A percentile compares a stretch with the other conserved stretches of the same genome.
phyloP scores from a whole-genome alignment of 164 flowering plant species.

The Tetracentron sinense region DNA sequence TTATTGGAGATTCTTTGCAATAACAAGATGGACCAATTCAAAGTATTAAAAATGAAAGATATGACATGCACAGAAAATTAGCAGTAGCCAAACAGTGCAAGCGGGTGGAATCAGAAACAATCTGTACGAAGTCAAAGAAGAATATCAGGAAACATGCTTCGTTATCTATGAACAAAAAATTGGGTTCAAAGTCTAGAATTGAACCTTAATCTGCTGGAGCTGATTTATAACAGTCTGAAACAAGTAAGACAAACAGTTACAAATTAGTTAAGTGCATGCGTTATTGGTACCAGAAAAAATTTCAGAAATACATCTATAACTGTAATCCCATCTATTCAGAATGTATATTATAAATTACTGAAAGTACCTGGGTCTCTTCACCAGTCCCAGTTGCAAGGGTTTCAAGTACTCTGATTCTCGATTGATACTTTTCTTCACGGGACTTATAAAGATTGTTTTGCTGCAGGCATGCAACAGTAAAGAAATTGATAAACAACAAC shows the following conservation, averaged over 20 bases:
- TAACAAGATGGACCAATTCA: neutral
- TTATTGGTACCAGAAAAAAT: neutral
- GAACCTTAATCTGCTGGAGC: constrained; percentile 73
- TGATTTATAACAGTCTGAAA: constrained; percentile 58
- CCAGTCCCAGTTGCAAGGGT: constrained; percentile 71
- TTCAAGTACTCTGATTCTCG: constrained; percentile 69
- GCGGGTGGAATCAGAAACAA: neutral
- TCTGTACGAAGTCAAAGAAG: neutral
- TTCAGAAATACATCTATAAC: neutral
- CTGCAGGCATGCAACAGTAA: constrained; percentile 41
- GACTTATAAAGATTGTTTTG: constrained; percentile 65
- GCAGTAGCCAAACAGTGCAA: neutral
- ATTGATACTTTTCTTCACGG: constrained; percentile 74
- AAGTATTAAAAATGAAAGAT: neutral
- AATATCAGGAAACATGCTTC: neutral
- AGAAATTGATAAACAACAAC: constrained; percentile 7
- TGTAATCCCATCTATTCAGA: neutral
- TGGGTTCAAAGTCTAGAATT: constrained; percentile 10
- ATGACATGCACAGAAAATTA: neutral
- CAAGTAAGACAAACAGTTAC: constrained; percentile 4
- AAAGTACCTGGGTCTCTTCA: constrained; percentile 77
- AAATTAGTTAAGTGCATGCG: constrained; percentile 3
- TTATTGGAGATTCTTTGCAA: neutral
- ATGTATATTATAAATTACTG: neutral
- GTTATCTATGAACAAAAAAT: neutral